Evolutionary conservation across 2,329 filamentous ascomycete genomes (phyloP).

Genomic region (Paecilomyces fulvus): DNA sequence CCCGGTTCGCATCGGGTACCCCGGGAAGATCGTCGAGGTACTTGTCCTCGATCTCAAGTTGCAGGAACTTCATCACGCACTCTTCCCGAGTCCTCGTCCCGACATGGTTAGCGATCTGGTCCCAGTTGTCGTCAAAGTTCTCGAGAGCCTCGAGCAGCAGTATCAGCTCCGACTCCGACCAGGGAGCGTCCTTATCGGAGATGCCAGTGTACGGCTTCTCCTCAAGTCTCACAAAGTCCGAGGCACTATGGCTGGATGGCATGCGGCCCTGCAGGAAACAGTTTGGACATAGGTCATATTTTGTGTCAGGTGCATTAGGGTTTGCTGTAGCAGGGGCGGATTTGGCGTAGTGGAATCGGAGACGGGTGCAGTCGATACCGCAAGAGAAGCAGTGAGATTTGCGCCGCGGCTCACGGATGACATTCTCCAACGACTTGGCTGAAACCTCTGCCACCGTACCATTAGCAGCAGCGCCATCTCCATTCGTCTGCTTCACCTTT

Average conservation of each 20-base stretch:
- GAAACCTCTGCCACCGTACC: constrained; percentile 48
- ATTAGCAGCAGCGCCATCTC: constrained; percentile 65
- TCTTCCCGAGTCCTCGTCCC: constrained; percentile 87
- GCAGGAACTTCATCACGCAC: constrained; percentile 92
- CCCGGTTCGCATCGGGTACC: constrained; percentile 56
- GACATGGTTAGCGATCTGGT: constrained; percentile 83
- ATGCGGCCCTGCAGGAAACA: constrained; percentile 82
- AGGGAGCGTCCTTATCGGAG: constrained; percentile 77
- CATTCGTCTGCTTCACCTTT: constrained; percentile 60
- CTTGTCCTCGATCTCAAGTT: constrained; percentile 95
- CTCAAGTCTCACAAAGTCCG: constrained; percentile 81
- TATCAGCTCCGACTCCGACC: constrained; percentile 86
- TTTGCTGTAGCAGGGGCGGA: constrained; percentile 47
- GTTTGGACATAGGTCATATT: constrained; percentile 83
- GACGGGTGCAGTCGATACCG: constrained; percentile 74
- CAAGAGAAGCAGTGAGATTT: constrained; percentile 80
- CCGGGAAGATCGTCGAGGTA: constrained; percentile 73
- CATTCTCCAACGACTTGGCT: constrained; percentile 54
- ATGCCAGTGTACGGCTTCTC: constrained; percentile 73
- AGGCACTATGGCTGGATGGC: constrained; percentile 66
- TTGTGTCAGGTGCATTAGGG: constrained; percentile 52
- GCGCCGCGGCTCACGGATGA: constrained; percentile 55
- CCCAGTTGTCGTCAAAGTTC: constrained; percentile 93
- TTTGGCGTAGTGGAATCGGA: constrained; percentile 64
- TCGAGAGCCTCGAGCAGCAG: constrained; percentile 84